These are phyloP conservation scores for Otatea glauca DNA, from an alignment of 176 grass and related monocot species.

Conservation along the genomic window DNA sequence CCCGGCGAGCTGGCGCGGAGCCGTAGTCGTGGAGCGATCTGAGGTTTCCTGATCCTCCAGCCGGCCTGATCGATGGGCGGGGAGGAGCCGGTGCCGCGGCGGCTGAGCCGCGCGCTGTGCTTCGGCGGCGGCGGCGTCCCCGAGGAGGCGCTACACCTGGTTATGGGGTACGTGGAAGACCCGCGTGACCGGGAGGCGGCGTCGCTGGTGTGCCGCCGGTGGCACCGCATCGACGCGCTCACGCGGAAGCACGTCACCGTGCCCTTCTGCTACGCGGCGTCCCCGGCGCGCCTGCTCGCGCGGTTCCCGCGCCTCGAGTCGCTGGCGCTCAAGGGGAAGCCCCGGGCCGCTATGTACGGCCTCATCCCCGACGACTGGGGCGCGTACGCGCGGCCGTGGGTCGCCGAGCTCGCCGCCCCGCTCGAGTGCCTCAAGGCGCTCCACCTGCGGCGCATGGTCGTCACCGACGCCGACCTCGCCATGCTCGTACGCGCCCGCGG, in stretches of 20 bases:
- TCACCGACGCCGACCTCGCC: slow-evolving; percentile 70
- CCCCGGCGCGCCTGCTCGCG: slow-evolving; percentile 55
- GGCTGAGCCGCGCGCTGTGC: slow-evolving; percentile 47
- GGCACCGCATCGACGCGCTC: slow-evolving; percentile 74
- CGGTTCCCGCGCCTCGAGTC: slow-evolving; percentile 78
- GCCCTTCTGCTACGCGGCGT: slow-evolving; percentile 75
- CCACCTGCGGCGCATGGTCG: slow-evolving; percentile 82
- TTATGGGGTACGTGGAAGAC: slow-evolving; percentile 70
- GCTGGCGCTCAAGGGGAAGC: slow-evolving; percentile 80
- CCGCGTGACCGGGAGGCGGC: slow-evolving; percentile 73
- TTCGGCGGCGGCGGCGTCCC: slow-evolving; percentile 47
- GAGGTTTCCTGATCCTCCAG: background rate
- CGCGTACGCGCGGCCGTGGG: slow-evolving; percentile 64
- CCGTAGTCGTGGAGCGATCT: background rate
- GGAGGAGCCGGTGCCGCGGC: slow-evolving; percentile 51
- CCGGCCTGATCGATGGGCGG: slow-evolving; percentile 52
- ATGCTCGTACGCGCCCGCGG: slow-evolving; percentile 65
- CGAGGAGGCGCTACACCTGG: slow-evolving; percentile 73
- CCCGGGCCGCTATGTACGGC: slow-evolving; percentile 75
- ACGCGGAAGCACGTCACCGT: slow-evolving; percentile 81
- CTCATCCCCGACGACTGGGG: slow-evolving; percentile 82
- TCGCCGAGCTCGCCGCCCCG: slow-evolving; percentile 53
- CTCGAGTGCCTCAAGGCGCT: slow-evolving; percentile 83
- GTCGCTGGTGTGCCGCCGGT: slow-evolving; percentile 70
- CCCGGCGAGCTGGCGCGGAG: slow-evolving; percentile 4